Evolutionary conservation across 768 basidiomycete genomes (phyloP), one percentile per base, ranked within the genome.

Genomic region (Peribolospora baueri): DNA sequence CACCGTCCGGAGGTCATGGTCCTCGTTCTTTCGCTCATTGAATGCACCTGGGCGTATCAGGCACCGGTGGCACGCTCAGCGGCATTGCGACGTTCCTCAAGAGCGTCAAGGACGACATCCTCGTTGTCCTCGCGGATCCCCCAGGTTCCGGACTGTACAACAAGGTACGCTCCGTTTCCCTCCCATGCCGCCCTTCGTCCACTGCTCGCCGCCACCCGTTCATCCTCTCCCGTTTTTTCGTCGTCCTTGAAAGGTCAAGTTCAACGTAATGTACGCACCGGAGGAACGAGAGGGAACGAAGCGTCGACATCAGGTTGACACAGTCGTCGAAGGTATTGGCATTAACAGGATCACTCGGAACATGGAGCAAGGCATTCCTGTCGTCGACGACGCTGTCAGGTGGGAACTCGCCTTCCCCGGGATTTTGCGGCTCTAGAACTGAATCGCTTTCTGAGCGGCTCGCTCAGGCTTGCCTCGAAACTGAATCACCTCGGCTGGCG

Each of bases 1-100:
- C 46, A 40, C 41, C 37, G 25, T 9, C 45, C 6, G 42, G 7
- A 49, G 13, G 46, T 48, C 49, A 13, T 36, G 46, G 25, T 40
- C n/a, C 40, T 52, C 40, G 46, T 40, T 7, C 40, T 25, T 7
- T 46, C 40, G n/a, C 25, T 25, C 25, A 25, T 25, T 25, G 25
- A 25, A 25, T 25, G 25, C 25, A 25, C 37, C 10, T 39, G 4
- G 5, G 4, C 42, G n/a, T 48, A 43, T 7, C 55, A 82, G 85
- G 87, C n/a, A 95, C 91, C 3, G 91, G 93, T 5, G 93, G 93
- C 9, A 97, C 91, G 3, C 76, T 98, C 52, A 81, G 87, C 2
- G 91, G 91, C 0, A 75, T 73, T 4, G 88, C 85, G 0, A 74
- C 70, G 52, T 91, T 74, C 63, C 69, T 98, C 53, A 91, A 88